Evolutionary conservation across 305 asterid species (phyloP).

Genomic region (Fraxinus latifolia): DNA sequence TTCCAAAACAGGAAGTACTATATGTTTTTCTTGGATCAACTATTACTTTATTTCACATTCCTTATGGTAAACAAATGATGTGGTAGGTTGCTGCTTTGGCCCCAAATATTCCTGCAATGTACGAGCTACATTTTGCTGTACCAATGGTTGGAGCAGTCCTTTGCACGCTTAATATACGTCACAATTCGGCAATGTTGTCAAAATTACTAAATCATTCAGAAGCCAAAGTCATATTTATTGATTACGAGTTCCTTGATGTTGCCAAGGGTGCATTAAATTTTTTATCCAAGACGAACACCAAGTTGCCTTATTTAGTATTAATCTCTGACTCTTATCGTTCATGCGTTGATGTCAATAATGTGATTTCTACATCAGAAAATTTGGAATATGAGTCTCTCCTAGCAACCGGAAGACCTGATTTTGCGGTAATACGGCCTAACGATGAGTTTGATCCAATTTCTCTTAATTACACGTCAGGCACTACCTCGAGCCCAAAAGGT

Average conservation of each 20-base stretch:
- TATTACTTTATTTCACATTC: not conserved
- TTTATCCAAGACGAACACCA: constrained; percentile 33
- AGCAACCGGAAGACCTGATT: constrained; percentile 42
- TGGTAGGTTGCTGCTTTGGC: constrained; percentile 68
- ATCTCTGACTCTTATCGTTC: constrained; percentile 32
- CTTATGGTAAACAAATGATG: not conserved
- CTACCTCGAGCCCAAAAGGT: constrained; percentile 81
- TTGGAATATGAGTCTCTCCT: constrained; percentile 61
- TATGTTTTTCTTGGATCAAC: not conserved
- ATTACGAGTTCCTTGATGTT: constrained; percentile 42
- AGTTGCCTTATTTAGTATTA: constrained; percentile 38
- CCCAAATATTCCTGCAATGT: constrained; percentile 68
- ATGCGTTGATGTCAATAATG: not conserved
- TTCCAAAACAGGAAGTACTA: not conserved
- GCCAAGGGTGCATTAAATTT: constrained; percentile 47
- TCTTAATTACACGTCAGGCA: constrained; percentile 76
- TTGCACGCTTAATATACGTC: constrained; percentile 57
- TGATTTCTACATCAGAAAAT: not conserved
- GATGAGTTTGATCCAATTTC: constrained; percentile 71
- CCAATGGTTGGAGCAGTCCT: constrained; percentile 83
- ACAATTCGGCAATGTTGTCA: constrained; percentile 54
- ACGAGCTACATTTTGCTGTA: constrained; percentile 75
- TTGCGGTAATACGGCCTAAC: constrained; percentile 46
- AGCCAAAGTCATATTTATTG: constrained; percentile 59
- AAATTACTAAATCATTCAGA: constrained; percentile 53